A percentile compares a stretch with the other conserved stretches of the same genome.
phyloP scores from a whole-genome alignment of 164 flowering plant species.

The Stephania yunnanensis region DNA sequence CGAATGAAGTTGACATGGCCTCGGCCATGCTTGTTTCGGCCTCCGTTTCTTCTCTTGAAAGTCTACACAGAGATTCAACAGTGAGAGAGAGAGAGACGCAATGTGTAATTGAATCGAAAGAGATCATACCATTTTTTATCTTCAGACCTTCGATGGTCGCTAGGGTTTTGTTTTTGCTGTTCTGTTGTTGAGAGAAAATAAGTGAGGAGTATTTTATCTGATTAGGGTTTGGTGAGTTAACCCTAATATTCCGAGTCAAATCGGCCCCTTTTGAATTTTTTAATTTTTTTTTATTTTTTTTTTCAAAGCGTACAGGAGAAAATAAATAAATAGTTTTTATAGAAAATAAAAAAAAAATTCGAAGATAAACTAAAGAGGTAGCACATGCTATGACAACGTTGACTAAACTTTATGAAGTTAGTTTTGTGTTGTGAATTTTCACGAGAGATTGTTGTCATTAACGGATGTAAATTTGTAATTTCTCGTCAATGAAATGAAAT shows the following conservation, averaged over 20 bases:
- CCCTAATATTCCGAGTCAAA: neutral
- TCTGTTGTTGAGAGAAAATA: no score
- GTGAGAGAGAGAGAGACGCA: neutral
- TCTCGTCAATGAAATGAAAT: no score
- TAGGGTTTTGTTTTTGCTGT: neutral
- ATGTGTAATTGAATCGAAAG: neutral
- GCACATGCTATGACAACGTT: no score
- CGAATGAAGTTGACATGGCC: slow-evolving; percentile 85
- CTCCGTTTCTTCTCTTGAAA: slow-evolving; percentile 91
- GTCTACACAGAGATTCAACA: slow-evolving; percentile 29
- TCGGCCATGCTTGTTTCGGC: slow-evolving; percentile 93
- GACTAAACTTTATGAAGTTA: no score
- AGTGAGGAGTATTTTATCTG: neutral
- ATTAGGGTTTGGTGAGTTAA: neutral
- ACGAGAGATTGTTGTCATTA: no score
- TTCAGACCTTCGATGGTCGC: neutral
- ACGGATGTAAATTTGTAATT: no score
- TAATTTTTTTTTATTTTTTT: no score
- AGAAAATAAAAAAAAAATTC: no score
- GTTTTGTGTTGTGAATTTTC: no score
- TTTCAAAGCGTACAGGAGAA: no score
- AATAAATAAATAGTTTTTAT: no score
- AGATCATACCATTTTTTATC: neutral
- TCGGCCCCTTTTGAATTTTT: neutral
- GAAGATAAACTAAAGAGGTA: no score